Percentiles rank a stretch among this genome's conserved stretches.
Evolutionary conservation across 495 filamentous ascomycete species (phyloP).

Genomic region (Neurospora intermedia): DNA sequence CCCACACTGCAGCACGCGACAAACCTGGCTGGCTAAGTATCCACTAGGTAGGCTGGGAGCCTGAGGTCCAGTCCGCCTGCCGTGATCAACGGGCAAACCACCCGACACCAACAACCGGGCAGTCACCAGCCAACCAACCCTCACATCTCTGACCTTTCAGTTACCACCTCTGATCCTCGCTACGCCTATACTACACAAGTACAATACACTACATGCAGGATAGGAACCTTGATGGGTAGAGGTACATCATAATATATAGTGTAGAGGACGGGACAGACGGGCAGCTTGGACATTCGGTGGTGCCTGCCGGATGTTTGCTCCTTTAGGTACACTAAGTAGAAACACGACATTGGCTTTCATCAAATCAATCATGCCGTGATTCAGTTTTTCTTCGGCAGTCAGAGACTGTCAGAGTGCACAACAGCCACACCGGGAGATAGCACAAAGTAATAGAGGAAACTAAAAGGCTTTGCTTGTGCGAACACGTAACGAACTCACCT

Average conservation of each 20-base stretch:
- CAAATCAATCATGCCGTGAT: neutral
- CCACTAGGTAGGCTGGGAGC: no score
- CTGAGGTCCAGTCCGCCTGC: neutral
- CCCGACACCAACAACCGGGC: no score
- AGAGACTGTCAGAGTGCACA: neutral
- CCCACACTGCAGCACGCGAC: neutral
- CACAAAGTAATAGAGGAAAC: neutral
- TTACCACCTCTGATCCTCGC: no score
- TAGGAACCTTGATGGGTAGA: no score
- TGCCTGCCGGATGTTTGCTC: neutral
- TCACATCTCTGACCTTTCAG: neutral
- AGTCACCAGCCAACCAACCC: neutral
- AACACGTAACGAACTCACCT: neutral
- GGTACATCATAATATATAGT: neutral
- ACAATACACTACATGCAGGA: neutral
- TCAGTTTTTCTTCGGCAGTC: neutral
- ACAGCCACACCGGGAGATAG: neutral
- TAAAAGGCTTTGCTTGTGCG: neutral
- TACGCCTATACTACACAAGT: neutral
- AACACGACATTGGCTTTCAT: neutral
- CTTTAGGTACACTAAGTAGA: neutral
- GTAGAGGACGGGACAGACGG: neutral
- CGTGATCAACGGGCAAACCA: neutral
- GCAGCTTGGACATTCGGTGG: neutral
- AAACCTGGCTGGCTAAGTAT: no score